Conservation (phyloP, 805 yeast genomes). For the Cyberlindnera maritima region DNA sequence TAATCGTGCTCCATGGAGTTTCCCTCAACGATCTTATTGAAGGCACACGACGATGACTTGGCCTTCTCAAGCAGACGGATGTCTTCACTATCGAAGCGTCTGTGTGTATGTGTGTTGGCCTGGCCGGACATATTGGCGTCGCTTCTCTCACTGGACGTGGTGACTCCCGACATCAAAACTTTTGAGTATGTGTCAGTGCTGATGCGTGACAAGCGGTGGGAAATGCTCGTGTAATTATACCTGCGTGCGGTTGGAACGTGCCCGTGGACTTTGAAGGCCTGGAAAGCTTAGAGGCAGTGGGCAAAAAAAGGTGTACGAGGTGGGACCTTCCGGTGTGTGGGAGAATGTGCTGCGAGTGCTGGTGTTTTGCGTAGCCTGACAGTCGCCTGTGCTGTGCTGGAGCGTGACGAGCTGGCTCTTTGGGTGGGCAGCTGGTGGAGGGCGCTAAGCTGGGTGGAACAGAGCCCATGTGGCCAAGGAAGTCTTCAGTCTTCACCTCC, state of each 20-base stretch:
- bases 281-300: too few relatives aligned
- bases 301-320: too few relatives aligned
- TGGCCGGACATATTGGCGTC: background rate
- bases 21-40: constrained; percentile 24
- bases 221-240: too few relatives aligned
- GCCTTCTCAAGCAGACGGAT: constrained; percentile 22
- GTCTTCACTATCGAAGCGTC: constrained; percentile 22
- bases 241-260: too few relatives aligned
- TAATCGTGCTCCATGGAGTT: constrained; percentile 25
- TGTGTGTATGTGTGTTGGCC: constrained; percentile 8
- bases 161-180: background rate
- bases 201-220: too few relatives aligned
- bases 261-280: too few relatives aligned
- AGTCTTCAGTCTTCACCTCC: background rate
- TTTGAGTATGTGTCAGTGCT: background rate
- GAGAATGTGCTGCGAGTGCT: too few relatives aligned
- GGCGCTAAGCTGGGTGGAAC: background rate
- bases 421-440: background rate
- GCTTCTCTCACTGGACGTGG: constrained; percentile 1
- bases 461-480: background rate
- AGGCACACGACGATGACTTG: constrained; percentile 25
- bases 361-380: too few relatives aligned
- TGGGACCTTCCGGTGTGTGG: too few relatives aligned
- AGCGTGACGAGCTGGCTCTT: too few relatives aligned
- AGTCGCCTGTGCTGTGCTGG: too few relatives aligned